These are phyloP conservation scores for Polygonum maritimum DNA, from an alignment of 148 eudicot genomes.

Conservation along the genomic window DNA sequence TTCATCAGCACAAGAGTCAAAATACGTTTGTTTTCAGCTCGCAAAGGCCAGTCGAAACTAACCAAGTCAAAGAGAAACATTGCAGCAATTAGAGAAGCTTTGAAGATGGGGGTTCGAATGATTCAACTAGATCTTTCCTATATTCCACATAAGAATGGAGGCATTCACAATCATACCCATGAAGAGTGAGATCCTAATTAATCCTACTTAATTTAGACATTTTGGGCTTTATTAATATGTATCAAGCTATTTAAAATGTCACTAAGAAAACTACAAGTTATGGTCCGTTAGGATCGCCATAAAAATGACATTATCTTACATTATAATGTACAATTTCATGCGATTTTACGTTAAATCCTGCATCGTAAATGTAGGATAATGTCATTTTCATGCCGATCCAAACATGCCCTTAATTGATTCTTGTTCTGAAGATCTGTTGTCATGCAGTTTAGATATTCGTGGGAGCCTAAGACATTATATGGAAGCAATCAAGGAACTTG, in stretches of 20 bases:
- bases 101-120: slow-evolving; percentile 48
- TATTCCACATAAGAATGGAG: slow-evolving; percentile 18
- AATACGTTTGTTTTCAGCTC: slow-evolving; percentile 29
- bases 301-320: no score
- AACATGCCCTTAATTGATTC: background rate
- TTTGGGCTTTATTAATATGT: background rate
- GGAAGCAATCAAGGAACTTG: slow-evolving; percentile 57
- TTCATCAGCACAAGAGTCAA: slow-evolving; percentile 63
- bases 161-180: slow-evolving; percentile 29
- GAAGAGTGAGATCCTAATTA: slow-evolving; percentile 41
- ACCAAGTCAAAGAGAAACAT: slow-evolving; percentile 42
- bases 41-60: slow-evolving; percentile 38
- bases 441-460: slow-evolving; percentile 44
- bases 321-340: no score
- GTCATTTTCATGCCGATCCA: no score
- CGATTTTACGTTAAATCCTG: no score
- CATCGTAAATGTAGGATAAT: no score
- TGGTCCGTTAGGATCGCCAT: no score
- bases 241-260: background rate
- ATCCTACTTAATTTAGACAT: background rate
- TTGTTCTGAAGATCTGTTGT: background rate
- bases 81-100: slow-evolving; percentile 42
- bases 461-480: slow-evolving; percentile 26
- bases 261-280: background rate
- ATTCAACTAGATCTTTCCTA: slow-evolving; percentile 70